Conservation (phyloP, 345 rosid species). For the Zanthoxylum bungeanum region DNA sequence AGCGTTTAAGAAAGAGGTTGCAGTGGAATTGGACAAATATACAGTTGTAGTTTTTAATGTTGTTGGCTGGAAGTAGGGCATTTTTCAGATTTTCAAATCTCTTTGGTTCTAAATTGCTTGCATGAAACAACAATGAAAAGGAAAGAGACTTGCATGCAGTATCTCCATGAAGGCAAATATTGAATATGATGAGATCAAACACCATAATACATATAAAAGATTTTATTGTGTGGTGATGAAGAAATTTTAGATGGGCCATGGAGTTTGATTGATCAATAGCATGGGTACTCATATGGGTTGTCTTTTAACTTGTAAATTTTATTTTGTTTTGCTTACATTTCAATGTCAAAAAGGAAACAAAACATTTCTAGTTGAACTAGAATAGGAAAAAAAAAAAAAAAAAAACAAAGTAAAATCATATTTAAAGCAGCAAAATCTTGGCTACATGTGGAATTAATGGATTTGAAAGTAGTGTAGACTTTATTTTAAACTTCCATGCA, state of each 20-base stretch:
- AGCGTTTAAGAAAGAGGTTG: conserved; percentile 31
- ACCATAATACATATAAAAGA: background rate
- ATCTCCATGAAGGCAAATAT: conserved; percentile 11
- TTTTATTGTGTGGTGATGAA: conserved; percentile 26
- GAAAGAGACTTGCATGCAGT: conserved; percentile 13
- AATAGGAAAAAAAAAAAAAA: background rate
- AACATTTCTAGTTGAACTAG: conserved; percentile 13
- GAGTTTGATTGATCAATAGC: conserved; percentile 31
- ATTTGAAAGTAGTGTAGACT: background rate
- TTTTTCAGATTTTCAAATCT: conserved; percentile 31
- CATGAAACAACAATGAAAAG: conserved; percentile 16
- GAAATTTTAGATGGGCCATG: conserved; percentile 23
- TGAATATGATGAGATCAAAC: background rate
- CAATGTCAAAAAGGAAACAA: background rate
- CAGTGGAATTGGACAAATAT: conserved; percentile 25
- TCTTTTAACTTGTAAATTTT: conserved; percentile 4
- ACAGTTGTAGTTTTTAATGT: conserved; percentile 36
- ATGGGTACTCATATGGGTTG: conserved; percentile 47
- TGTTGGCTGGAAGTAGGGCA: conserved; percentile 24
- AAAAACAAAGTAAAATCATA: background rate
- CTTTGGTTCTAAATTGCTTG: conserved; percentile 13
- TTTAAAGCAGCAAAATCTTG: conserved; percentile 7
- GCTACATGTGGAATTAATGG: conserved; percentile 16
- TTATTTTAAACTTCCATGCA: conserved; percentile 2
- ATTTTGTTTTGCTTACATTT: background rate